Evolutionary conservation across 345 rosid genomes (phyloP).

Genomic region (Reutealis trisperma): DNA sequence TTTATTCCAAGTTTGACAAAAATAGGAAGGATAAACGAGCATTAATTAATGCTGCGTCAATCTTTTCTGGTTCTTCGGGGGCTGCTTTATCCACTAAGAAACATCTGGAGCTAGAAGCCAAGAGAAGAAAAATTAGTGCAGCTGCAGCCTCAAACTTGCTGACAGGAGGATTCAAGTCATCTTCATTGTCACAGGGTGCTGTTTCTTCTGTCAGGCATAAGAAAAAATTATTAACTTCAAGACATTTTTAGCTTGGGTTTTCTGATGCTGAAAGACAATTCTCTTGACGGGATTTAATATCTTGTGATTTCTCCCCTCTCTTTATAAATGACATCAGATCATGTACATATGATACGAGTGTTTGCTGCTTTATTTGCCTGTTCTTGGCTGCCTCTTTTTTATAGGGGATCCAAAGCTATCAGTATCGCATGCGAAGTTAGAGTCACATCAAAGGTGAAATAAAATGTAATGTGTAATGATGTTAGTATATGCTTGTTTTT

Average conservation of each 20-base stretch:
- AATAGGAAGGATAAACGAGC: constrained; percentile 82
- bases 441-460: background rate
- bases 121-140: constrained; percentile 78
- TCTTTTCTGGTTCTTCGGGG: constrained; percentile 56
- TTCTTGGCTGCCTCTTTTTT: background rate
- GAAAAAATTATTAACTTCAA: background rate
- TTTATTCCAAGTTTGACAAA: constrained; percentile 68
- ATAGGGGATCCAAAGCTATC: too few species aligned
- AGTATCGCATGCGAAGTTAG: too few species aligned
- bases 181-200: constrained; percentile 53
- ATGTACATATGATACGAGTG: constrained; percentile 2
- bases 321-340: background rate
- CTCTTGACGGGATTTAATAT: background rate
- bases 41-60: constrained; percentile 63
- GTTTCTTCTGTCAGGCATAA: constrained; percentile 29
- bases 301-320: background rate
- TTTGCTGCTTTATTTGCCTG: background rate
- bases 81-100: constrained; percentile 47
- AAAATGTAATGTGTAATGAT: background rate
- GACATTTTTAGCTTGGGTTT: background rate
- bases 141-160: constrained; percentile 60
- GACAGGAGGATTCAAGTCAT: constrained; percentile 66
- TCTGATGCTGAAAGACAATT: background rate
- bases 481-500: background rate
- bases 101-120: constrained; percentile 65